These are phyloP conservation scores for Zalerion maritima DNA, from an alignment of 495 filamentous ascomycete species.

Conservation along the genomic window DNA sequence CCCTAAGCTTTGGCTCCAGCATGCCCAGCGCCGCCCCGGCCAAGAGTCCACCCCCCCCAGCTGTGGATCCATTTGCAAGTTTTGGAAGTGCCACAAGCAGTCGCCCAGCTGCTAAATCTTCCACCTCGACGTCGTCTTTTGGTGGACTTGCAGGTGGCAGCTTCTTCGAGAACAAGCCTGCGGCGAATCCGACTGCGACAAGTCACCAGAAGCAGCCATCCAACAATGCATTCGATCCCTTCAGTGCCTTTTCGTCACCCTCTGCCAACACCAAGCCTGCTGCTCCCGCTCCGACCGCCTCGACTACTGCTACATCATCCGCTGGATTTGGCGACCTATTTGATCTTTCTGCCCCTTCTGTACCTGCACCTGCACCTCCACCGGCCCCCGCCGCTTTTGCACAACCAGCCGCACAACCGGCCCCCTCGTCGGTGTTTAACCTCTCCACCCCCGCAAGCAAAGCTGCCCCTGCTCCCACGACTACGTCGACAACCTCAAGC, in stretches of 20 bases:
- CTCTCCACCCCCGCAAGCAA: constrained; percentile 44
- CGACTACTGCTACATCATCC: constrained; percentile 25
- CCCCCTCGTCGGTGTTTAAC: constrained; percentile 57
- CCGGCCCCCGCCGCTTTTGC: constrained; percentile 29
- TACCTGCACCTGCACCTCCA: constrained; percentile 28
- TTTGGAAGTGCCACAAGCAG: constrained; percentile 46
- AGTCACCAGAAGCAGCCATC: constrained; percentile 34
- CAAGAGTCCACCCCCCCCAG: constrained; percentile 39
- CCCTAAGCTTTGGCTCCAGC: constrained; percentile 63
- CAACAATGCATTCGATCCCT: constrained; percentile 29
- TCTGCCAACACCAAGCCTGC: constrained; percentile 27
- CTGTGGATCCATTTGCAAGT: constrained; percentile 54
- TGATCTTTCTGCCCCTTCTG: constrained; percentile 51
- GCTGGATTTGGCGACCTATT: constrained; percentile 60
- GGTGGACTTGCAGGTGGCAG: constrained; percentile 47
- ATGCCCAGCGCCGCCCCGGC: constrained; percentile 38
- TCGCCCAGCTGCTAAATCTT: constrained; percentile 36
- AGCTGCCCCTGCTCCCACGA: constrained; percentile 29
- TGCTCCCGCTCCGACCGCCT: constrained; percentile 27
- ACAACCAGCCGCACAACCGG: constrained; percentile 20
- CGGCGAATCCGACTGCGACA: constrained; percentile 31
- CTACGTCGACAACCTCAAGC: constrained; percentile 14
- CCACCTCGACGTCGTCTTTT: constrained; percentile 35
- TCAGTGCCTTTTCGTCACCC: constrained; percentile 38
- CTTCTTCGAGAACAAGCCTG: constrained; percentile 66